Evolutionary conservation across 2,329 filamentous ascomycete genomes (phyloP).

Genomic region (Niveomyces coronatus): DNA sequence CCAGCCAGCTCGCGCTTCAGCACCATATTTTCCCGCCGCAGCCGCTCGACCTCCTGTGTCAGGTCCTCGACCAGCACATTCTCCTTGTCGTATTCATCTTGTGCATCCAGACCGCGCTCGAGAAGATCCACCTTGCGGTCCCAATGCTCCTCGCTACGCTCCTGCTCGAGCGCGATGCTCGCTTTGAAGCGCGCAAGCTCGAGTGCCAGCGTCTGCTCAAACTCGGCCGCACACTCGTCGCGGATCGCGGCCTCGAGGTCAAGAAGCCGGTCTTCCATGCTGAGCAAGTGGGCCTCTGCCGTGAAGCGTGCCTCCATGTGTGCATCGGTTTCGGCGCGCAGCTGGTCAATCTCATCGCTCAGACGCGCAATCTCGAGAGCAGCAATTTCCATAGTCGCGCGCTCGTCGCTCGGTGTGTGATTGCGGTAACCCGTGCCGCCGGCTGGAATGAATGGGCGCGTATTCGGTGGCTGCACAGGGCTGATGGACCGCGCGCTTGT

Average conservation of each 20-base stretch:
- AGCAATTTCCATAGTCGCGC: conserved; percentile 71
- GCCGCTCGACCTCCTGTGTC: conserved; percentile 59
- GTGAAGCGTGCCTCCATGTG: conserved; percentile 62
- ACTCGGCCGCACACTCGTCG: conserved; percentile 80
- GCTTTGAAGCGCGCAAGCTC: conserved; percentile 77
- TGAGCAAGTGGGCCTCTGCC: conserved; percentile 62
- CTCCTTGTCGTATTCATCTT: conserved; percentile 48
- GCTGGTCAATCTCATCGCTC: conserved; percentile 57
- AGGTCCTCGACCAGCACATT: conserved; percentile 53
- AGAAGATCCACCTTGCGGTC: conserved; percentile 72
- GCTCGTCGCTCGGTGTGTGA: conserved; percentile 36
- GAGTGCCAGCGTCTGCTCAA: conserved; percentile 64
- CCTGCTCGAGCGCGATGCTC: conserved; percentile 66
- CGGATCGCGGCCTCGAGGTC: conserved; percentile 74
- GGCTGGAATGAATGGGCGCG: conserved; percentile 30
- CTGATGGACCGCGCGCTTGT: conserved; percentile 17
- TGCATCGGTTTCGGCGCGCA: conserved; percentile 57
- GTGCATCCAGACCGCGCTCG: conserved; percentile 36
- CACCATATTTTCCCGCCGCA: conserved; percentile 53
- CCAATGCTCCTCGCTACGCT: conserved; percentile 72
- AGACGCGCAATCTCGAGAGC: conserved; percentile 74
- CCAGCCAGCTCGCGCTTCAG: conserved; percentile 55
- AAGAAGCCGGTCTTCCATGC: conserved; percentile 54
- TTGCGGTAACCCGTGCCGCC: conserved; percentile 25
- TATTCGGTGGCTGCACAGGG: conserved; percentile 24